Evolutionary conservation across 2,329 filamentous ascomycete species (phyloP), one percentile per base, ranked within the genome.

Genomic region (Venturia oleaginea): DNA sequence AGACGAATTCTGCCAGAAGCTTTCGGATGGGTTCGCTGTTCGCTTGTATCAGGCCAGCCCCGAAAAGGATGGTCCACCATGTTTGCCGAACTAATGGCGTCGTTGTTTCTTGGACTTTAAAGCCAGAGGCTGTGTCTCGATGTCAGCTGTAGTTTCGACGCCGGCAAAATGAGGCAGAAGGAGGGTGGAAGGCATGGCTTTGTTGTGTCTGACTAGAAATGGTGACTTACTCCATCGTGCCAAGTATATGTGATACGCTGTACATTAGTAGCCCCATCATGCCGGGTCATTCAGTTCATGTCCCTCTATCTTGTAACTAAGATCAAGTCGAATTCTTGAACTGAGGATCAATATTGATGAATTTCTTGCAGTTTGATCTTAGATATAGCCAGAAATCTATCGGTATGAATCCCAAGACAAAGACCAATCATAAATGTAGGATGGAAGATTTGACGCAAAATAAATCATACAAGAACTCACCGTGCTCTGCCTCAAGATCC

Each of bases 401-500:
- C n/a, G n/a, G n/a, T n/a, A n/a, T n/a, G n/a, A n/a, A n/a, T n/a
- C n/a, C n/a, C n/a, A n/a, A n/a, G n/a, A n/a, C n/a, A n/a, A n/a
- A n/a, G n/a, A n/a, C n/a, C n/a, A n/a, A n/a, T 13, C 40, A 43
- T 19, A 17, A n/a, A 17, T 17, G 15, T 17, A 43, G 40, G 15
- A 19, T n/a, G 15, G 27, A 30, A 51, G 15, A 51, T 6, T 6
- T 51, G 3, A 13, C 4, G n/a, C 7, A 51, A 51, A 27, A 51
- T 5, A 34, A 22, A 60, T 67, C 19, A 66, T 2, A 67, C 64
- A n/a, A 38, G 61, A 67, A 63, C 13, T 67, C 66, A 27, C 68
- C 67, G 3, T 67, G 66, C 10, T 67, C 68, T 37, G 72, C 63
- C 13, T 70, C 66, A 1, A 70, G 68, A 6, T 30, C 19, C 43